Base-by-base conservation (phyloP, 148 eudicot species). In the Rhododendron griersonianum region DNA sequence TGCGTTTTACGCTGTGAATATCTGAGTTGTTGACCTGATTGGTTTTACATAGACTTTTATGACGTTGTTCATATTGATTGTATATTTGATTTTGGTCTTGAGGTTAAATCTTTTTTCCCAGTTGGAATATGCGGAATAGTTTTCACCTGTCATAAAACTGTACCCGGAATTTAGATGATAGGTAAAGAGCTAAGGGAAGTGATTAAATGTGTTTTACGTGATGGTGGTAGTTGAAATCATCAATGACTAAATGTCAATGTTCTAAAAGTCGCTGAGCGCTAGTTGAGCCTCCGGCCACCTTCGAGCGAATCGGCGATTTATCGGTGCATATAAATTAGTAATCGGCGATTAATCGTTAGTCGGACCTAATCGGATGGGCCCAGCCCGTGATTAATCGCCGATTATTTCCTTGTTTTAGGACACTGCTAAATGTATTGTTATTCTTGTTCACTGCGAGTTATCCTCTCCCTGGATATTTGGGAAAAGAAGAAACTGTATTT, bases 11-110 rank as follows among this genome's bases (percentile, higher is more conserved):
- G 61, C 61, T 55, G 23, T 55, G 21, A 55, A 18, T 15, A 55
- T 55, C 33, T 28, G 16, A 69, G 75, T 84, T 33, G 23, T 84
- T 84, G 41, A 48, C 33, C 80, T 73, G 80, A 84, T 74, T 84
- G 75, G 53, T 2, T 82, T 61, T 4, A 3, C 84, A 21, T 11
- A 14, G 11, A 35, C 33, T 67, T 41, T 69, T 15, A 25, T 28
- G 45, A 9, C 16, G 14, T 37, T 41, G 33, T 69, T 47, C 48
- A 39, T 35, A 35, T 39, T 5, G 25, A 55, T 33, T 55, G 61
- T 9, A 7, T 81, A 10, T 81, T 23, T 10, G 33, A 15, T 44
- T 25, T 47, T 33, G 28, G 44, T 44, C 73, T n/a, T 13, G 79
- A 5, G 33, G 30, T 84, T 47, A 30, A 16, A 45, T 45, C 48